Percentiles rank a stretch among this genome's conserved stretches.
Conservation (phyloP, 805 yeast genomes). For the Wickerhamiella lipophila region DNA sequence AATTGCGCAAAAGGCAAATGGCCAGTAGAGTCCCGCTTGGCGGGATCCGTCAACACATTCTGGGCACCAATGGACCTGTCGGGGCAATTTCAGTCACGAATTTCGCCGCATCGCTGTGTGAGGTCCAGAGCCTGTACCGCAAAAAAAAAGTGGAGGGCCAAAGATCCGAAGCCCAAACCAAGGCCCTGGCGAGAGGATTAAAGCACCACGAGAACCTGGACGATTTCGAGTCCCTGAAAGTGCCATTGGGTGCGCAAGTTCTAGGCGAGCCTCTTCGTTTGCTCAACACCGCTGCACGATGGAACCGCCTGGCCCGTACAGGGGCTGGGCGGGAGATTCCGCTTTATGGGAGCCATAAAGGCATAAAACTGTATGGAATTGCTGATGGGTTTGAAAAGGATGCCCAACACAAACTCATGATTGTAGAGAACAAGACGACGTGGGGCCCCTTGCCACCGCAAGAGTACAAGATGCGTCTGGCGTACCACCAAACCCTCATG, state of each 20-base stretch:
- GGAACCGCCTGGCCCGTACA: conserved; percentile 7
- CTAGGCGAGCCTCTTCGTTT: conserved; percentile 20
- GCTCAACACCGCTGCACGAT: conserved; percentile 11
- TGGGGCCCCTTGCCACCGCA: not conserved
- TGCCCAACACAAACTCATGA: conserved; percentile 12
- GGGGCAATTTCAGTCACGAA: conserved; percentile 19
- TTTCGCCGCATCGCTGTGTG: conserved; percentile 21
- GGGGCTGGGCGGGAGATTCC: conserved; percentile 23
- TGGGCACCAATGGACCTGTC: not conserved
- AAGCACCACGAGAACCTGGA: conserved; percentile 19
- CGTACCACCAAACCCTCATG: conserved; percentile 27
- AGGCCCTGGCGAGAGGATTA: conserved; percentile 19
- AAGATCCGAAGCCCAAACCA: not conserved
- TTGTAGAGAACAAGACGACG: conserved; percentile 26
- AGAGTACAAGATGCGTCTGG: conserved; percentile 20
- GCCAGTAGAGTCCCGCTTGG: conserved; percentile 5
- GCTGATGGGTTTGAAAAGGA: conserved; percentile 19
- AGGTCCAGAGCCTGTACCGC: conserved; percentile 19
- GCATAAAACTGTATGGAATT: conserved; percentile 21
- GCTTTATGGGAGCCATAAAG: conserved; percentile 21
- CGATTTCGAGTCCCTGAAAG: not conserved
- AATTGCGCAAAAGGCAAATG: conserved; percentile 45
- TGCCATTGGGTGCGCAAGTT: not conserved
- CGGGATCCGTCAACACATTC: conserved; percentile 1
- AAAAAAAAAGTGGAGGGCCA: not conserved